Conservation (phyloP, 352 stramenopile species). For the Hyaloperonospora brassicae region DNA sequence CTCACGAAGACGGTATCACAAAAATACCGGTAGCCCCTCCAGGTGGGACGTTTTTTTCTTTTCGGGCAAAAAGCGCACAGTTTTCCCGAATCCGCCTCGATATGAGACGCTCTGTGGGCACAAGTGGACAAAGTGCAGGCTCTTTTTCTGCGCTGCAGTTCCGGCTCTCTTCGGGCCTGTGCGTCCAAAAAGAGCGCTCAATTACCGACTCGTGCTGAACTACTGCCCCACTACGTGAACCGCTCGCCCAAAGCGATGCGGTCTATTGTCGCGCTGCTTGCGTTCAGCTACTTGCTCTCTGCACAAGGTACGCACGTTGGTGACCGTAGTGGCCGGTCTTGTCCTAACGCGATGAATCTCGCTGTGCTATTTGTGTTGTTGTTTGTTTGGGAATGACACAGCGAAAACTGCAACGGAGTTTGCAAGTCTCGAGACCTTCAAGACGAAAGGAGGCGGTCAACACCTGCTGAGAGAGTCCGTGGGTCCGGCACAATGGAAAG, state of each 20-base stretch:
- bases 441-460: constrained; percentile 1
- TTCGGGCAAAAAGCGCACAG: too few relatives aligned
- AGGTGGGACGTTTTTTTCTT: too few relatives aligned
- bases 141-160: constrained; percentile 5
- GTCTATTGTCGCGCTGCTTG: constrained; percentile 15
- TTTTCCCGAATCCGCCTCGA: too few relatives aligned
- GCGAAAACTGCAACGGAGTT: constrained; percentile 2
- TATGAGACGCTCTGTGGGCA: background rate
- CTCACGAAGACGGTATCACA: too few relatives aligned
- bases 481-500: constrained; percentile 4
- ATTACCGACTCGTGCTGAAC: constrained; percentile 4
- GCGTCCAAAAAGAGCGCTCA: too few relatives aligned
- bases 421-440: too few relatives aligned
- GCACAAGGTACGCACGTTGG: constrained; percentile 14
- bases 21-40: too few relatives aligned
- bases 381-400: constrained; percentile 6
- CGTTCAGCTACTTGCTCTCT: constrained; percentile 14
- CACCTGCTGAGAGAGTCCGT: constrained; percentile 12
- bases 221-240: too few relatives aligned
- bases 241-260: too few relatives aligned
- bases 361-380: too few relatives aligned
- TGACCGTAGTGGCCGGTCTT: too few relatives aligned
- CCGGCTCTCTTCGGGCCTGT: background rate
- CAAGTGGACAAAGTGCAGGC: constrained; percentile 14
- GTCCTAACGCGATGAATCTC: too few relatives aligned